Percentiles rank a stretch among this genome's conserved stretches.
Evolutionary conservation across 305 asterid genomes (phyloP).

Genomic region (Fraxinus platypoda): DNA sequence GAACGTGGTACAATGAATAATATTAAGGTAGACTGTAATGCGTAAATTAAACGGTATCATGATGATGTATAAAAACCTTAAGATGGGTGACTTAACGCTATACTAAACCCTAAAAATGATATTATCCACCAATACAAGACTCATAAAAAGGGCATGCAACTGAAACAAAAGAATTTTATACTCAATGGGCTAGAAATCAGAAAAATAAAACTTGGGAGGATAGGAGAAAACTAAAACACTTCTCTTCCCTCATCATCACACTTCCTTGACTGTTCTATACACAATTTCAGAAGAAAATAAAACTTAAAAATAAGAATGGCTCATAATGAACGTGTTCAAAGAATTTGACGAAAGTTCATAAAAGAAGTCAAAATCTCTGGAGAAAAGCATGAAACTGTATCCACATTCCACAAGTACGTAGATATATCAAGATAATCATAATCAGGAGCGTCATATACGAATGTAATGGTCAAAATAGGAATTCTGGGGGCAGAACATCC

Average conservation of each 20-base stretch:
- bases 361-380: background rate
- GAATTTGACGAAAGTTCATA: background rate
- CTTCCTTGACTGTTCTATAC: conserved; percentile 19
- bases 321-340: background rate
- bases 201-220: background rate
- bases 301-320: background rate
- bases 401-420: background rate
- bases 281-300: conserved; percentile 5
- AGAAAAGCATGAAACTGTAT: background rate
- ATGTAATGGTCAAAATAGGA: background rate
- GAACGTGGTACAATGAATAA: background rate
- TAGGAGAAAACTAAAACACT: background rate
- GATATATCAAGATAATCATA: background rate
- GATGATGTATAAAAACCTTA: background rate
- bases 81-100: background rate
- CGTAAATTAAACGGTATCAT: too few relatives aligned
- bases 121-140: background rate
- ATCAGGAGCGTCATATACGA: background rate
- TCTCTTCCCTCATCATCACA: background rate
- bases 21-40: background rate
- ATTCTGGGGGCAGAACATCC: background rate
- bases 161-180: background rate
- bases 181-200: background rate
- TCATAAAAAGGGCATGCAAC: background rate
- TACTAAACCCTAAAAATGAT: background rate